Evolutionary conservation across 257 asterid species (phyloP).

Genomic region (Solanum clarkiae): DNA sequence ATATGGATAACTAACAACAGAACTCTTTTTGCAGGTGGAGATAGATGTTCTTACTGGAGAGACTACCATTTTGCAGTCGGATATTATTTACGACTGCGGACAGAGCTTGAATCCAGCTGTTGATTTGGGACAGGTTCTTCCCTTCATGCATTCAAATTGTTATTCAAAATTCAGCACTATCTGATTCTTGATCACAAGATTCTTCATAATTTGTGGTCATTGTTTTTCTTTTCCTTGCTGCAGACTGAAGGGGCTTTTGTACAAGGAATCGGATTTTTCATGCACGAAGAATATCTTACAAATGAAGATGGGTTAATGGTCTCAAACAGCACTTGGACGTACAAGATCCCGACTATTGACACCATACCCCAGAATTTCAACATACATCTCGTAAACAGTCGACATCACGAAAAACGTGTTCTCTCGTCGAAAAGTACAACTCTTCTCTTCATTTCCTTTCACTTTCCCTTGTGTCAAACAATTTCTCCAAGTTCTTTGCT

Average conservation of each 20-base stretch:
- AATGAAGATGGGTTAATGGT: slow-evolving; percentile 40
- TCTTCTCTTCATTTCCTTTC: neutral
- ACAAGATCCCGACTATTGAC: slow-evolving; percentile 72
- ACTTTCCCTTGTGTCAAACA: neutral
- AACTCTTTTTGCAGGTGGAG: slow-evolving; percentile 41
- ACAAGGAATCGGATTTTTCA: slow-evolving; percentile 79
- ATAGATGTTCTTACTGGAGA: slow-evolving; percentile 50
- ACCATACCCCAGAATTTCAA: slow-evolving; percentile 55
- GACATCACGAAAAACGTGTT: slow-evolving; percentile 48
- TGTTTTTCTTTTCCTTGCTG: neutral
- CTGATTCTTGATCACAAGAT: neutral
- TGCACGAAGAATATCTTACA: slow-evolving; percentile 63
- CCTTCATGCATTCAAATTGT: neutral
- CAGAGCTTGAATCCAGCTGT: slow-evolving; percentile 79
- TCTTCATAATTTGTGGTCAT: neutral
- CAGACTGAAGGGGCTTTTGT: slow-evolving; percentile 88
- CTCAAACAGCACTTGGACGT: slow-evolving; percentile 63
- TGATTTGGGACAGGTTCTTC: slow-evolving; percentile 67
- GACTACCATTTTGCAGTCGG: slow-evolving; percentile 34
- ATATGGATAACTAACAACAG: neutral
- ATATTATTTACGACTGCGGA: slow-evolving; percentile 66
- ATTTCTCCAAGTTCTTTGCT: neutral
- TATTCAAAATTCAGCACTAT: neutral
- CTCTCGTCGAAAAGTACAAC: slow-evolving; percentile 75
- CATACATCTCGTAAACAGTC: slow-evolving; percentile 46